Conservation (phyloP, 1,284 basidiomycete genomes). For the Melampsora americana region DNA sequence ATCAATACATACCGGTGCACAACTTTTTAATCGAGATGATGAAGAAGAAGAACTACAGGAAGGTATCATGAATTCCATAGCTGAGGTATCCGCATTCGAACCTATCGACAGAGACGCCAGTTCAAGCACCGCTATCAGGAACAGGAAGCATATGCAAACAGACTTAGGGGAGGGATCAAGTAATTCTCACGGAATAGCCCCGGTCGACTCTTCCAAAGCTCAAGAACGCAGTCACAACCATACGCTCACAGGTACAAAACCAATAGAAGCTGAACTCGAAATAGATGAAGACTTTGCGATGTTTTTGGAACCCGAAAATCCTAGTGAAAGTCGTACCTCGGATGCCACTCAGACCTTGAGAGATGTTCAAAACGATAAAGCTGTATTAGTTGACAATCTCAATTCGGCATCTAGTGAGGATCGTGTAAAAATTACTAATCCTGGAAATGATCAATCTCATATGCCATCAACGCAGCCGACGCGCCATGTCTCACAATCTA, state of each 20-base stretch:
- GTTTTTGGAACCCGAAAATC: neutral
- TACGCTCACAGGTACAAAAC: neutral
- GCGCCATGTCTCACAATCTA: neutral
- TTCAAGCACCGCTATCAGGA: neutral
- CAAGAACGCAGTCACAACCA: neutral
- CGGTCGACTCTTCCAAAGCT: neutral
- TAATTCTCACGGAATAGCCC: slow-evolving; percentile 5
- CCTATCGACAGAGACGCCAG: neutral
- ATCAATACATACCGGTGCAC: slow-evolving; percentile 1
- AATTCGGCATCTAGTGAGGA: neutral
- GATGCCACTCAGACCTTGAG: neutral
- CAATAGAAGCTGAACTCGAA: neutral
- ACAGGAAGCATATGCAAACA: neutral
- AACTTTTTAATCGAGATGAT: slow-evolving; percentile 19
- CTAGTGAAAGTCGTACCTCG: neutral
- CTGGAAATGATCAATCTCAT: neutral
- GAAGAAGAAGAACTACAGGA: slow-evolving; percentile 20
- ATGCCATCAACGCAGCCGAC: neutral
- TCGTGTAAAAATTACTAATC: neutral
- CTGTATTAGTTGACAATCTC: too few relatives aligned
- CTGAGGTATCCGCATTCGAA: slow-evolving; percentile 12
- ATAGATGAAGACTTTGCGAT: neutral
- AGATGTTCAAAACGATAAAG: too few relatives aligned
- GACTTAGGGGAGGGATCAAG: slow-evolving; percentile 39
- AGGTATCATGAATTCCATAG: slow-evolving; percentile 23